Evolutionary conservation across 805 yeast species (phyloP).

Genomic region (Candida wancherniae): DNA sequence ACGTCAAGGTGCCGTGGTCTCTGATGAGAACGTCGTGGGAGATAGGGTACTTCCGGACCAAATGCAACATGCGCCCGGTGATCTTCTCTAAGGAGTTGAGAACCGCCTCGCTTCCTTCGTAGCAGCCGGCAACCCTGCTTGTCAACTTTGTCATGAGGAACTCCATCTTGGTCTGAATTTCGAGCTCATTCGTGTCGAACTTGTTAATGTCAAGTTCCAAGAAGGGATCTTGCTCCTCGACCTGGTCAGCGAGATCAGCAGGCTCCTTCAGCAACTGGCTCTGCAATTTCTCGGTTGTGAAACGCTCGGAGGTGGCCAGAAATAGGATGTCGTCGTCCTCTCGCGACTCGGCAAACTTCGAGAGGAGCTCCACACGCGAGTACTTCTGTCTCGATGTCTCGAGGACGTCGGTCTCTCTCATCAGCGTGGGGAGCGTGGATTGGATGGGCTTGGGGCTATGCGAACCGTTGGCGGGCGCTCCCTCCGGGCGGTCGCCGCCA

Average conservation of each 20-base stretch:
- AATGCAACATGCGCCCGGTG: constrained; percentile 34
- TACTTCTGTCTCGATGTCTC: constrained; percentile 4
- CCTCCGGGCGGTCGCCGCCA: no score
- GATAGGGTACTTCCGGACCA: constrained; percentile 35
- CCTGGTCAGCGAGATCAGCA: constrained; percentile 2
- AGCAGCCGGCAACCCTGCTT: constrained; percentile 26
- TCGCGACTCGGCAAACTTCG: constrained; percentile 25
- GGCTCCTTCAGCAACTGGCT: constrained; percentile 3
- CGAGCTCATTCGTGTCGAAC: constrained; percentile 39
- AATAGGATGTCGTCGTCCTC: constrained; percentile 1
- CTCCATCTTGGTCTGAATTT: constrained; percentile 38
- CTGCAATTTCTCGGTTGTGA: constrained; percentile 1
- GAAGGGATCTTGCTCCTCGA: constrained; percentile 35
- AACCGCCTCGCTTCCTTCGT: constrained; percentile 28
- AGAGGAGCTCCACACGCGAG: constrained; percentile 26
- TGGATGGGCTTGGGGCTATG: no score
- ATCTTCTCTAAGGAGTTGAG: constrained; percentile 27
- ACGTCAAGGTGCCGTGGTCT: constrained; percentile 38
- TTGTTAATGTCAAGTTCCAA: constrained; percentile 33
- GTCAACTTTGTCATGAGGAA: constrained; percentile 30
- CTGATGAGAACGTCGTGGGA: constrained; percentile 38
- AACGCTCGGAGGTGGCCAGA: background rate
- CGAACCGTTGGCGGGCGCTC: no score
- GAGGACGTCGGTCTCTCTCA: no score
- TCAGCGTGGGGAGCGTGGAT: no score